Percentiles rank a stretch among this genome's conserved stretches.
These are phyloP conservation scores for Prasinococcaceae sp. DNA, from an alignment of 139 green algal genomes.

Conservation along the genomic window DNA sequence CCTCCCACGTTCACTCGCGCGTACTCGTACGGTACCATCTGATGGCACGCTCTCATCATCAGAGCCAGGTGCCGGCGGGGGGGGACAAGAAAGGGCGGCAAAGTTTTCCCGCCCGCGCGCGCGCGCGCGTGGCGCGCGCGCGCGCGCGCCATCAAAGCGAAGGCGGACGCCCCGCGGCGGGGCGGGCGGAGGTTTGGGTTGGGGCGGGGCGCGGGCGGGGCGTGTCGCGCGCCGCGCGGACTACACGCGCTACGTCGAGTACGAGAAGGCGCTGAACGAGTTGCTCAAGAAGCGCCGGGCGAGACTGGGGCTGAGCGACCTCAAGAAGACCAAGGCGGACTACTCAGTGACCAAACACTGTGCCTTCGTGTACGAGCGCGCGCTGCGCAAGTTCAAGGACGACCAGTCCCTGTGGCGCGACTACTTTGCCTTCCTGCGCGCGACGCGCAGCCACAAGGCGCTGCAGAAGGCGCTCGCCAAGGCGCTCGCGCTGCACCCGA, in stretches of 20 bases:
- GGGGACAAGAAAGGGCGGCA: too few relatives aligned
- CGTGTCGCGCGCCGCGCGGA: neutral
- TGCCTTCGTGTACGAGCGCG: slow-evolving; percentile 81
- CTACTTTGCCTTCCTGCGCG: slow-evolving; percentile 67
- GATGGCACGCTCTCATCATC: too few relatives aligned
- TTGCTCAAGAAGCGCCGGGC: slow-evolving; percentile 13
- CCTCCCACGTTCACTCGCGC: too few relatives aligned
- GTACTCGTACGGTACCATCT: too few relatives aligned
- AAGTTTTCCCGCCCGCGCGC: too few relatives aligned
- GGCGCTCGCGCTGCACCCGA: slow-evolving; percentile 70
- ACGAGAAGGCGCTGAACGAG: slow-evolving; percentile 23
- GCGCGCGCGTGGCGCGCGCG: too few relatives aligned
- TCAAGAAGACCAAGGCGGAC: too few relatives aligned
- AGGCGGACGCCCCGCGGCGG: too few relatives aligned
- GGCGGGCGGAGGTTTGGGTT: too few relatives aligned
- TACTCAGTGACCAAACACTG: slow-evolving; percentile 47
- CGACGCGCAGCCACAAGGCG: slow-evolving; percentile 25
- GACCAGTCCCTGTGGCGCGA: slow-evolving; percentile 70
- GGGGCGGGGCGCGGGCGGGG: too few relatives aligned
- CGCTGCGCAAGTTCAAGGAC: slow-evolving; percentile 65
- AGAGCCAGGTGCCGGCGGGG: too few relatives aligned
- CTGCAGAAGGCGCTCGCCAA: slow-evolving; percentile 46
- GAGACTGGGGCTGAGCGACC: slow-evolving; percentile 28
- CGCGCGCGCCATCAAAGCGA: too few relatives aligned
- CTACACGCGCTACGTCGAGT: slow-evolving; percentile 24